A percentile compares a stretch with the other conserved stretches of the same genome.
These are phyloP conservation scores for Oryza rufipogon DNA, from an alignment of 176 grass and related monocot genomes.

Conservation along the genomic window DNA sequence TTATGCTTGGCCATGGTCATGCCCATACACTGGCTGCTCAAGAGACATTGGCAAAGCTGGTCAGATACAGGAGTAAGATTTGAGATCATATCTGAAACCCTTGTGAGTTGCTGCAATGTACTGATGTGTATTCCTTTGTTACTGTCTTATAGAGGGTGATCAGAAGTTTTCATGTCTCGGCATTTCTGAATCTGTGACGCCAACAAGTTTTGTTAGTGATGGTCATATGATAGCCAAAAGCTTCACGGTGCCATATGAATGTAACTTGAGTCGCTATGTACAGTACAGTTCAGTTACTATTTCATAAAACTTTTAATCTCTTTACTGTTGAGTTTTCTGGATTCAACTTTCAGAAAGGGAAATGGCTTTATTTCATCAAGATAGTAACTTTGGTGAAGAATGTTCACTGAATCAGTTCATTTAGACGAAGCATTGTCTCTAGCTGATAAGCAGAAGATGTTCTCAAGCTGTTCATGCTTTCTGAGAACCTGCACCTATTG, in stretches of 20 bases:
- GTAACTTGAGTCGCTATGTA: conserved; percentile 53
- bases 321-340: conserved; percentile 6
- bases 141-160: conserved; percentile 4
- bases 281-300: conserved; percentile 48
- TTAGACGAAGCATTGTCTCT: neutral
- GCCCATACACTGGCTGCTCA: conserved; percentile 84
- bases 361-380: neutral
- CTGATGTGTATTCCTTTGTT: neutral
- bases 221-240: conserved; percentile 30
- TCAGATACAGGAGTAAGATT: conserved; percentile 92
- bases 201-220: conserved; percentile 56
- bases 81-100: conserved; percentile 37
- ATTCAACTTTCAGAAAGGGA: conserved; percentile 27
- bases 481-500: neutral
- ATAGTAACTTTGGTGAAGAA: conserved; percentile 4
- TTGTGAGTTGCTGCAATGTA: conserved; percentile 7
- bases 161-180: neutral
- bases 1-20: conserved; percentile 93
- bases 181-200: conserved; percentile 34
- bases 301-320: conserved; percentile 29
- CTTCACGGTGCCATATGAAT: conserved; percentile 31
- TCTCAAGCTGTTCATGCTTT: neutral
- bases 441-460: neutral
- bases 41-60: conserved; percentile 92
- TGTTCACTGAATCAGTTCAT: neutral